These are phyloP conservation scores for Recurvomyces mirabilis DNA, from an alignment of 495 filamentous ascomycete species.

Conservation along the genomic window DNA sequence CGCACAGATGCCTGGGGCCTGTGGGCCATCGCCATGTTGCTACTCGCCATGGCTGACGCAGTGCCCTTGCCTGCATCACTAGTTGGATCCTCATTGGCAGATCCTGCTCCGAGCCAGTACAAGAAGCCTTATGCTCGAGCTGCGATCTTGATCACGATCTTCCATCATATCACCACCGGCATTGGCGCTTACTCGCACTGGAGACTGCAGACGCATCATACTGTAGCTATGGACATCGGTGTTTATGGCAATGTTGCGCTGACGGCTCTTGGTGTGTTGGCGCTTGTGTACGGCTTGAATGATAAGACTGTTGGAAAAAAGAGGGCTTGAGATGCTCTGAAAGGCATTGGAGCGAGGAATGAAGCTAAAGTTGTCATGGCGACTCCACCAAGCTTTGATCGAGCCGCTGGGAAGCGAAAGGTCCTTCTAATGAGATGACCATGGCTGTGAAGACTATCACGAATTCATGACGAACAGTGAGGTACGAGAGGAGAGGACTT, in stretches of 20 bases:
- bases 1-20: constrained; percentile 22
- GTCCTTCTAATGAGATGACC: too few relatives aligned
- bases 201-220: constrained; percentile 14
- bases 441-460: too few relatives aligned
- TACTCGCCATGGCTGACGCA: constrained; percentile 19
- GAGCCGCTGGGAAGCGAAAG: too few relatives aligned
- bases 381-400: too few relatives aligned
- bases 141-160: constrained; percentile 15
- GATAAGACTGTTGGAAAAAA: constrained; percentile 5
- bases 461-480: too few relatives aligned
- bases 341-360: too few relatives aligned
- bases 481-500: too few relatives aligned
- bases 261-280: constrained; percentile 7
- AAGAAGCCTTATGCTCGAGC: constrained; percentile 21
- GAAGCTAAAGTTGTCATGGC: too few relatives aligned
- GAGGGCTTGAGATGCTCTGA: constrained; percentile 3
- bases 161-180: constrained; percentile 21
- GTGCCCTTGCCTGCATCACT: constrained; percentile 18
- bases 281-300: constrained; percentile 5
- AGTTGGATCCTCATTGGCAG: constrained; percentile 4
- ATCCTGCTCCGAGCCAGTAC: not conserved
- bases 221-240: constrained; percentile 18
- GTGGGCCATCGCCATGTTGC: constrained; percentile 13
- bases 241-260: constrained; percentile 16
- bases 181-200: constrained; percentile 18